phyloP scores from a whole-genome alignment of 73 alveolate species.

The Durusdinium trenchii region DNA sequence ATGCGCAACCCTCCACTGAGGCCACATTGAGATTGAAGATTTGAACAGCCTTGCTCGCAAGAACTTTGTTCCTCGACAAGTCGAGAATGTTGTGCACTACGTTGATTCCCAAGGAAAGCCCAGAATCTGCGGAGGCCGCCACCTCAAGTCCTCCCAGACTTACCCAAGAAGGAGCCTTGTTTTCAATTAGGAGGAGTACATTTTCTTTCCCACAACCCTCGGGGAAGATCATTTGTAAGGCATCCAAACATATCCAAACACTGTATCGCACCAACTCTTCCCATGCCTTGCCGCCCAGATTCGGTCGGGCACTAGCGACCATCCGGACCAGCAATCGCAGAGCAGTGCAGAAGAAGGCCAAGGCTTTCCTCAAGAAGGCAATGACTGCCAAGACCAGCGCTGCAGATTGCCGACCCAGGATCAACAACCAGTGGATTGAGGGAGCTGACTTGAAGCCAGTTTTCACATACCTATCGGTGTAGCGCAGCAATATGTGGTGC shows the following conservation, averaged over 20 bases:
- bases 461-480: background rate
- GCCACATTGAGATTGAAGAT: background rate
- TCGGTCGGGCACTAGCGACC: background rate
- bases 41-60: background rate
- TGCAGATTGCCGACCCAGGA: background rate
- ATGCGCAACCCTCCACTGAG: background rate
- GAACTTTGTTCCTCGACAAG: background rate
- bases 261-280: background rate
- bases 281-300: background rate
- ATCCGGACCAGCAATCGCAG: background rate
- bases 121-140: background rate
- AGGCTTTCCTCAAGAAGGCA: background rate
- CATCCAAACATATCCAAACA: background rate
- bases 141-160: background rate
- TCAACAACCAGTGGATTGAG: background rate
- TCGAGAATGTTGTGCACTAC: background rate
- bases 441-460: background rate
- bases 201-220: background rate
- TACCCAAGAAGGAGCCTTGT: background rate
- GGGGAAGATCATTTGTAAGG: background rate
- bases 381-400: background rate
- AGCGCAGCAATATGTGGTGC: background rate
- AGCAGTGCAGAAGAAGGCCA: background rate
- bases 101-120: background rate
- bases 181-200: background rate